A percentile compares a stretch with the other conserved stretches of the same genome.
Conservation (phyloP, 1,139 yeast species). For the Lipomyces yarrowii region DNA sequence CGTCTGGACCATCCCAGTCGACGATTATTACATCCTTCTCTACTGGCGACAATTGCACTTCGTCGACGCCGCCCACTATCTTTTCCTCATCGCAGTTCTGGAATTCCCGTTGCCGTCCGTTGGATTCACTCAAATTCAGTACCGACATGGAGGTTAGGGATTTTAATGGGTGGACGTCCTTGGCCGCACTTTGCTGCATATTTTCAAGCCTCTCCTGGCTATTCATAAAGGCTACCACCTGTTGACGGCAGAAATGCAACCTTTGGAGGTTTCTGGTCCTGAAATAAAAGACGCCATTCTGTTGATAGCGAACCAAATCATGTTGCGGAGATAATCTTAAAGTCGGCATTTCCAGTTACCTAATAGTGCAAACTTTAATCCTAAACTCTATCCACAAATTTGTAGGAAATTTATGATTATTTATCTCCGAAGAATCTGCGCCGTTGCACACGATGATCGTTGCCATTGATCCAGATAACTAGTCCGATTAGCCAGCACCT, state of each 20-base stretch:
- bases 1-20: slow-evolving; percentile 2
- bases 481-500: no score
- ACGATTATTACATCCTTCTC: neutral
- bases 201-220: neutral
- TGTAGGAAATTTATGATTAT: neutral
- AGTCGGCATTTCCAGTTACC: no score
- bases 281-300: neutral
- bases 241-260: neutral
- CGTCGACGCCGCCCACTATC: neutral
- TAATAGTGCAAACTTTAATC: no score
- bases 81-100: neutral
- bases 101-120: neutral
- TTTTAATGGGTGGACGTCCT: neutral
- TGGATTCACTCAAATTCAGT: neutral
- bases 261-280: neutral
- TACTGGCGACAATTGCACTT: slow-evolving; percentile 1
- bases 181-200: neutral
- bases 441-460: neutral
- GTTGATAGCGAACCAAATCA: neutral
- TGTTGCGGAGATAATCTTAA: no score
- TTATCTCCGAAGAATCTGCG: slow-evolving; percentile 3
- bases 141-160: neutral
- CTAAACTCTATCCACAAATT: neutral
- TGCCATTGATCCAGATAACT: neutral
- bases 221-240: neutral